phyloP scores from a whole-genome alignment of 441 rosid genomes.

The Jatropha podagrica region DNA sequence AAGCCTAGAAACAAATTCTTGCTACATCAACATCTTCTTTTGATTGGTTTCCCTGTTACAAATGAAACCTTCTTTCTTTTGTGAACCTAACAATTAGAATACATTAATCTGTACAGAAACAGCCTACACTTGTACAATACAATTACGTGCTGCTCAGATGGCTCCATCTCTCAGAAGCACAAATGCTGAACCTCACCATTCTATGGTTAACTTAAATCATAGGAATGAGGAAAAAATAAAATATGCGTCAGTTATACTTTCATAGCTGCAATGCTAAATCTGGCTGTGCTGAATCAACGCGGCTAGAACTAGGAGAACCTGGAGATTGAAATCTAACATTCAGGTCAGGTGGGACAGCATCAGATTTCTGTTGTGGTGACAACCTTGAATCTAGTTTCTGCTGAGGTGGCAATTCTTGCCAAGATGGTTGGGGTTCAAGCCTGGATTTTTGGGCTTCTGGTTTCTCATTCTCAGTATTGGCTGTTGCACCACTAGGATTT shows the following conservation, averaged over 20 bases:
- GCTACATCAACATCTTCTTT: slow-evolving; percentile 24
- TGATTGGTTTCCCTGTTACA: slow-evolving; percentile 26
- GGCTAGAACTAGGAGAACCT: slow-evolving; percentile 40
- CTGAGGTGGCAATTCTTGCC: slow-evolving; percentile 24
- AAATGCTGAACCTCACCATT: slow-evolving; percentile 23
- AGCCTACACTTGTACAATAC: slow-evolving; percentile 32
- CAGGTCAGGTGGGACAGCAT: slow-evolving; percentile 40
- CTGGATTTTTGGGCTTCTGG: slow-evolving; percentile 11
- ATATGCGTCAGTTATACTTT: slow-evolving; percentile 22
- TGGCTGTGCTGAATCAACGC: slow-evolving; percentile 42
- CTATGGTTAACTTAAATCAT: slow-evolving; percentile 29
- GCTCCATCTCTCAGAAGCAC: slow-evolving; percentile 22
- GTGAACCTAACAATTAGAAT: slow-evolving; percentile 36
- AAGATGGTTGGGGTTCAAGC: slow-evolving; percentile 9
- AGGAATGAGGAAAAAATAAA: slow-evolving; percentile 6
- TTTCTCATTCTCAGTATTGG: slow-evolving; percentile 15
- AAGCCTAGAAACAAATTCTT: slow-evolving; percentile 10
- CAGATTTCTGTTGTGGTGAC: slow-evolving; percentile 25
- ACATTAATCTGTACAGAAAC: slow-evolving; percentile 49
- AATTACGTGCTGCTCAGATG: slow-evolving; percentile 34
- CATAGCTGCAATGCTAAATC: slow-evolving; percentile 64
- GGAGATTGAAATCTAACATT: slow-evolving; percentile 42
- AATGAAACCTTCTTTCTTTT: slow-evolving; percentile 21
- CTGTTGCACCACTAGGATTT: slow-evolving; percentile 11
- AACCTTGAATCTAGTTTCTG: slow-evolving; percentile 24